Evolutionary conservation across 352 stramenopile genomes (phyloP).

Genomic region (Plasmopara viticola): DNA sequence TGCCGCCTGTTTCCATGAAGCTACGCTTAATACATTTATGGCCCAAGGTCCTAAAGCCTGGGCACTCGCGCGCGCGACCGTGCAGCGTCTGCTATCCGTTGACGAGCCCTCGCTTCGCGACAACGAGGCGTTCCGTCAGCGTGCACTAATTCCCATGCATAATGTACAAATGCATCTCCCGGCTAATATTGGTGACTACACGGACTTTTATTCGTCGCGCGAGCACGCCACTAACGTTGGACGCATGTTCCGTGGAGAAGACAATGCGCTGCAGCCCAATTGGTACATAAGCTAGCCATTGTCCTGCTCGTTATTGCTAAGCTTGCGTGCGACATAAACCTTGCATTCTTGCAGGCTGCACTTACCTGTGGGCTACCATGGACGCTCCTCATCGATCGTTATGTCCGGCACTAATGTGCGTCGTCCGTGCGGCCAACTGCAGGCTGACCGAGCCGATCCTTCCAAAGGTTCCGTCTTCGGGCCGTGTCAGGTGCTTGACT

Average conservation of each 20-base stretch:
- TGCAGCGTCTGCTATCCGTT: conserved; percentile 84
- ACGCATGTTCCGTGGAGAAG: conserved; percentile 89
- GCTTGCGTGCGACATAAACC: neutral
- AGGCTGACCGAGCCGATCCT: conserved; percentile 85
- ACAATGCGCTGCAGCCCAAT: conserved; percentile 96
- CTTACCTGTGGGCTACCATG: conserved; percentile 97
- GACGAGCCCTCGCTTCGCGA: conserved; percentile 70
- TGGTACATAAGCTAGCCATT: conserved; percentile 43
- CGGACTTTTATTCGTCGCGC: conserved; percentile 95
- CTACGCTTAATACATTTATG: conserved; percentile 93
- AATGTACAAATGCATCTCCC: conserved; percentile 89
- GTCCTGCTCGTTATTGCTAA: neutral
- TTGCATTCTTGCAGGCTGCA: conserved; percentile 64
- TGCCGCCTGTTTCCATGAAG: conserved; percentile 60
- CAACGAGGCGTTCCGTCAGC: conserved; percentile 63
- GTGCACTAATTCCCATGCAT: conserved; percentile 73
- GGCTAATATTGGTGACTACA: conserved; percentile 94
- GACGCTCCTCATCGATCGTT: conserved; percentile 89
- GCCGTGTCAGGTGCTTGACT: conserved; percentile 90
- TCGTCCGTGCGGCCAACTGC: conserved; percentile 89
- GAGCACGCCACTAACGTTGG: conserved; percentile 96
- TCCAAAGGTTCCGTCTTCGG: conserved; percentile 89
- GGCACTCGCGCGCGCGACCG: conserved; percentile 73
- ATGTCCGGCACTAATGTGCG: conserved; percentile 76
- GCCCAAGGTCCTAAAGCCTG: conserved; percentile 80